phyloP scores from a whole-genome alignment of 352 stramenopile genomes.

The Elongisporangium prolatum region DNA sequence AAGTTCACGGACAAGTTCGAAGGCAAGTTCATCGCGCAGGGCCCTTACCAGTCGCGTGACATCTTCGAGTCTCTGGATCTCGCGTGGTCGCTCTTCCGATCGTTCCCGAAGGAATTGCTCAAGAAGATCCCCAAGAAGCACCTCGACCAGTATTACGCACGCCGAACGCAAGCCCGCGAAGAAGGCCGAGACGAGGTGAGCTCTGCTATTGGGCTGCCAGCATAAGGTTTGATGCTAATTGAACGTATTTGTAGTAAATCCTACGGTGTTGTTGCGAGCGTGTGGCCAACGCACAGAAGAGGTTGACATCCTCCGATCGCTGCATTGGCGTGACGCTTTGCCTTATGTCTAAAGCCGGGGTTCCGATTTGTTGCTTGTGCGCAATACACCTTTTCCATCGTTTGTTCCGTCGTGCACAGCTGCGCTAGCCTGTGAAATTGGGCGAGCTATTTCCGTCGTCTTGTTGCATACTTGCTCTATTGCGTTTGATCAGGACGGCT shows the following conservation, averaged over 20 bases:
- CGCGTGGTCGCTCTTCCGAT: slow-evolving; percentile 97
- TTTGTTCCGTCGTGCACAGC: not conserved
- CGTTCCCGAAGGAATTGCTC: slow-evolving; percentile 98
- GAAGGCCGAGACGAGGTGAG: slow-evolving; percentile 15
- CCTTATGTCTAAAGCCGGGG: not conserved
- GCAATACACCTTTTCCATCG: slow-evolving; percentile 1
- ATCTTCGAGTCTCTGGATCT: slow-evolving; percentile 99
- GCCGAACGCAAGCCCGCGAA: slow-evolving; percentile 87
- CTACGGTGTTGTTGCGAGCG: not conserved
- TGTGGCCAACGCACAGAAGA: not conserved
- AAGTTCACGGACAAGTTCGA: slow-evolving; percentile 99
- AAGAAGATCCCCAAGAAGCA: slow-evolving; percentile 99
- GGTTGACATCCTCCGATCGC: not conserved
- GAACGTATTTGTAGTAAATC: not conserved
- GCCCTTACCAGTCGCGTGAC: slow-evolving; percentile 95
- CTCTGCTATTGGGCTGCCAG: not conserved
- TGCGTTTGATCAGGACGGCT: not conserved
- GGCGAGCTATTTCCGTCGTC: not conserved
- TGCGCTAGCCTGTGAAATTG: not conserved
- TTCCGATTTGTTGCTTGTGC: not conserved
- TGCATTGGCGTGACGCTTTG: not conserved
- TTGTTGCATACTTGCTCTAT: not conserved
- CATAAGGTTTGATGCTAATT: not conserved
- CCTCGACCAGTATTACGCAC: slow-evolving; percentile 96
- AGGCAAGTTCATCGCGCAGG: slow-evolving; percentile 97